Conservation (phyloP, 768 basidiomycete genomes). For the Scleroderma citrinum region DNA sequence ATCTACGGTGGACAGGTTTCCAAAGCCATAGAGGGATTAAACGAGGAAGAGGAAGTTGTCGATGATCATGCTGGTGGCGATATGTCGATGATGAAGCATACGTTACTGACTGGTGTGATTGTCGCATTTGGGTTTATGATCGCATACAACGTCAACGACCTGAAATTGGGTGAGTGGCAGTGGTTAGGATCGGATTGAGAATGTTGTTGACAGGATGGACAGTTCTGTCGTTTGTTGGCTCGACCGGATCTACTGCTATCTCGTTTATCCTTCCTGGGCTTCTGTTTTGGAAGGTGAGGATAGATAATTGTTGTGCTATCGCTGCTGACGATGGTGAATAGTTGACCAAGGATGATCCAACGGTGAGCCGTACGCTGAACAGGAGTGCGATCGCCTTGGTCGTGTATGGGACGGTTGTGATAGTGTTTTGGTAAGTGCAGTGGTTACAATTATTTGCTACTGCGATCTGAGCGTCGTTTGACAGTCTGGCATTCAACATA, state of each 20-base stretch:
- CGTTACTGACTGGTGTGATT: slow-evolving; percentile 61
- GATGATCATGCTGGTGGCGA: slow-evolving; percentile 51
- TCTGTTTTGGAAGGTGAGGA: slow-evolving; percentile 84
- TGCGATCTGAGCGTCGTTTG: slow-evolving; percentile 3
- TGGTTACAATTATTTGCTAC: slow-evolving; percentile 2
- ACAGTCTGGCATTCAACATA: slow-evolving; percentile 74
- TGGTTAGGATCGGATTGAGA: not conserved
- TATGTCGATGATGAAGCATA: slow-evolving; percentile 64
- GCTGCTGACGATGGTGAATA: slow-evolving; percentile 20
- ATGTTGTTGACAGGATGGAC: slow-evolving; percentile 11
- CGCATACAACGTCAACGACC: slow-evolving; percentile 50
- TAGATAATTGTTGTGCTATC: slow-evolving; percentile 4
- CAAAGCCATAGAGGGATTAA: slow-evolving; percentile 31
- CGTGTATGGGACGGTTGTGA: slow-evolving; percentile 71
- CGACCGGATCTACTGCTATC: slow-evolving; percentile 94
- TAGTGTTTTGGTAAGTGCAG: slow-evolving; percentile 79
- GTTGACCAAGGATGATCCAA: slow-evolving; percentile 66
- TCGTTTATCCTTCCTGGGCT: slow-evolving; percentile 93
- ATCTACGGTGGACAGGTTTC: slow-evolving; percentile 43
- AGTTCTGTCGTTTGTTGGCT: slow-evolving; percentile 96
- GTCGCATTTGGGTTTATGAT: slow-evolving; percentile 60
- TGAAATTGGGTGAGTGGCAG: not conserved
- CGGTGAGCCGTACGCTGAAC: slow-evolving; percentile 46
- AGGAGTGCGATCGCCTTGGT: slow-evolving; percentile 61
- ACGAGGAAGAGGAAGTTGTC: slow-evolving; percentile 43